A percentile compares a stretch with the other conserved stretches of the same genome.
Conservation (phyloP, 331 rosid genomes). For the Rosa hybrid region DNA sequence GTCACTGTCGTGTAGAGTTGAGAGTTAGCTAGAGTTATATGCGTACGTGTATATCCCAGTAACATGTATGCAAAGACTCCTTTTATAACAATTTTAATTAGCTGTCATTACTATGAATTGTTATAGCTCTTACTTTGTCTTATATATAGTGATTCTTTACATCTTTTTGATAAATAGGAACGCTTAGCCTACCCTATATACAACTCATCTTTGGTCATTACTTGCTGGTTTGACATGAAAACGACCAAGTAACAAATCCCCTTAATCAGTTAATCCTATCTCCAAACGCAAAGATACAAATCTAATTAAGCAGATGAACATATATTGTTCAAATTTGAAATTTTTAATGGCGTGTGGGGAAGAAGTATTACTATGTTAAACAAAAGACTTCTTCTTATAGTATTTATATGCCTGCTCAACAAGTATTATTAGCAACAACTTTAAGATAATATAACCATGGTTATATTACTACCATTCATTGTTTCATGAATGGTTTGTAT, state of each 20-base stretch:
- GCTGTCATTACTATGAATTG: neutral
- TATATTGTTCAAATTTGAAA: neutral
- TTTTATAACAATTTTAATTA: neutral
- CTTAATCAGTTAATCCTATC: neutral
- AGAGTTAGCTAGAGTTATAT: neutral
- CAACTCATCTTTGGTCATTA: neutral
- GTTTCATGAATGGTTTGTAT: neutral
- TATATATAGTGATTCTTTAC: neutral
- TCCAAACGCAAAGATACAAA: neutral
- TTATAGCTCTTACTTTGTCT: neutral
- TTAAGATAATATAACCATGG: too few species aligned
- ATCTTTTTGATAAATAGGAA: neutral
- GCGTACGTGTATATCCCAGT: neutral
- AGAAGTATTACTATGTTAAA: neutral
- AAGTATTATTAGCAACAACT: neutral
- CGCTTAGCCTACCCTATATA: neutral
- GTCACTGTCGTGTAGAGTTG: neutral
- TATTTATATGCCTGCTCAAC: neutral
- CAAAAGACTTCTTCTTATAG: neutral
- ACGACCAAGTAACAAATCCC: slow-evolving; percentile 9
- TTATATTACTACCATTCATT: too few species aligned
- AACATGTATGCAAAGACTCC: neutral
- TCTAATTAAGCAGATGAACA: neutral
- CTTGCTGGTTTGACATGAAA: slow-evolving; percentile 3
- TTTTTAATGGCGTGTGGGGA: neutral